Evolutionary conservation across 1,284 basidiomycete genomes (phyloP), one percentile per base, ranked within the genome.

Genomic region (Malassezia vespertilionis): DNA sequence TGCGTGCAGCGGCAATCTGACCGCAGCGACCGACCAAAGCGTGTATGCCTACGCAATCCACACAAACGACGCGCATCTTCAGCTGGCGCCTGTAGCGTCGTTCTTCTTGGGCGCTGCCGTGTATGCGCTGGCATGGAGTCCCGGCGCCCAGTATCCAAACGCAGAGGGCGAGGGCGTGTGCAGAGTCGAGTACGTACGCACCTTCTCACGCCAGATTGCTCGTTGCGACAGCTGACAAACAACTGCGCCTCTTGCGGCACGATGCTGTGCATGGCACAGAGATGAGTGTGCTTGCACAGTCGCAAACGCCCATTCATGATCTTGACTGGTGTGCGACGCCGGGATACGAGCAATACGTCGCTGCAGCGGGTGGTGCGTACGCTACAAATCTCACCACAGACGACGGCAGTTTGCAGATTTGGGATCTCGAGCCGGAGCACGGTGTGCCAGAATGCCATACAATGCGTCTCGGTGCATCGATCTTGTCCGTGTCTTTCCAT

Each of bases 271-370:
- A 39, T 5, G 17, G 26, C 14, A 34, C 32, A 9, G 23, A 32
- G 32, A 33, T 31, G 14, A 21, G 27, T 10, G 21, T 33, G 12
- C 24, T 47, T 14, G 43, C 27, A 8, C 24, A 33, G 9, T 32
- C 34, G 10, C 9, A 31, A 12, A 27, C 27, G 7, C n/a, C 2
- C 18, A 20, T 50, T 7, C 22, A 24, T 21, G 48, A 51, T 30
- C 2, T 51, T 6, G 48, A 37, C 2, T 51, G 48, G 48, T 44
- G 48, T 18, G 17, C 28, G 17, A 24, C 43, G 15, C 9, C 48
- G 12, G 48, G 48, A 10, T 51, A 51, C 31, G 48, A 51, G 26
- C 44, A 39, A 14, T 51, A 35, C 20, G 27, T 45, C 4, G 48
- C 43, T 7, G 31, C 32, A 7, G 48, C 36, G 10, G 26, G 37